Percentiles rank a stretch among this genome's conserved stretches.
Evolutionary conservation across 768 basidiomycete species (phyloP).

Genomic region (Nidularia pulvinata): DNA sequence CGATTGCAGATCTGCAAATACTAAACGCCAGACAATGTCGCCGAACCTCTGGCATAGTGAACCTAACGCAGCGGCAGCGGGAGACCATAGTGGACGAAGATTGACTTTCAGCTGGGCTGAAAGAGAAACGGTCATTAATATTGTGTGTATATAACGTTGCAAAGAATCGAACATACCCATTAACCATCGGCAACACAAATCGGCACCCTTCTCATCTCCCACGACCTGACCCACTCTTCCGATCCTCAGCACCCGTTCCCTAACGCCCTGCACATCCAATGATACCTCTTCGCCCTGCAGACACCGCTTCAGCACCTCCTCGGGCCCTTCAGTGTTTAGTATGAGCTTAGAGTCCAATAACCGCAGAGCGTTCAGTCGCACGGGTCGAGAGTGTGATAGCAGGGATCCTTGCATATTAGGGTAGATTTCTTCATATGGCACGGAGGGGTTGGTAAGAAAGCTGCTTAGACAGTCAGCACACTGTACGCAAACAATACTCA

Average conservation of each 20-base stretch:
- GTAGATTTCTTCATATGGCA: slow-evolving; percentile 52
- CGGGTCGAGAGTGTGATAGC: slow-evolving; percentile 68
- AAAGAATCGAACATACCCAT: slow-evolving; percentile 41
- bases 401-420: slow-evolving; percentile 50
- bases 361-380: slow-evolving; percentile 66
- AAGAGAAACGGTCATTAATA: background rate
- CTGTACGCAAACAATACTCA: background rate
- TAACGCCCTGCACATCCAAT: slow-evolving; percentile 75
- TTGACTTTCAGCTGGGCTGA: slow-evolving; percentile 93
- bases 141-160: too few relatives aligned
- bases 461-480: slow-evolving; percentile 10
- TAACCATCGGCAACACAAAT: slow-evolving; percentile 72
- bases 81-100: slow-evolving; percentile 87
- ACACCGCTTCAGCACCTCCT: slow-evolving; percentile 63
- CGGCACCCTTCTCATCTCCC: slow-evolving; percentile 55
- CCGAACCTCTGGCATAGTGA: slow-evolving; percentile 54
- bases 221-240: slow-evolving; percentile 67
- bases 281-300: slow-evolving; percentile 82
- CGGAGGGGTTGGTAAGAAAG: slow-evolving; percentile 13
- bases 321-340: slow-evolving; percentile 33
- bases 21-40: slow-evolving; percentile 67
- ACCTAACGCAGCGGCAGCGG: slow-evolving; percentile 70
- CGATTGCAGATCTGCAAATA: slow-evolving; percentile 62
- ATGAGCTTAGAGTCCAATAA: slow-evolving; percentile 59
- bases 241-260: slow-evolving; percentile 84